These are phyloP conservation scores for Hanseniaspora sp. DNA, from an alignment of 1,139 yeast species.

Conservation along the genomic window DNA sequence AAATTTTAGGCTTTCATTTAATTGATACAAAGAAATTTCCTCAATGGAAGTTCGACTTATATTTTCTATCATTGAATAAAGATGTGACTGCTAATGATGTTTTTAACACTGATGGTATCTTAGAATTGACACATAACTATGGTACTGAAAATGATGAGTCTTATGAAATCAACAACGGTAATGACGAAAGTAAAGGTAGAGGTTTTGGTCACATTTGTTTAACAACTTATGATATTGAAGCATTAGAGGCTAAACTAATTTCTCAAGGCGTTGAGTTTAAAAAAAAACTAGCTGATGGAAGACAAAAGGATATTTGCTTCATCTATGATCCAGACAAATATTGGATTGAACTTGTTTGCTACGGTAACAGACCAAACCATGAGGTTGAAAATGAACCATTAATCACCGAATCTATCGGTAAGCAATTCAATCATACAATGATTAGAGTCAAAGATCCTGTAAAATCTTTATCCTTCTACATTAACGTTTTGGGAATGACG, in stretches of 20 bases:
- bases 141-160: conserved; percentile 55
- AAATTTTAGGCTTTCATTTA: conserved; percentile 63
- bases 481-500: conserved; percentile 69
- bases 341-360: conserved; percentile 84
- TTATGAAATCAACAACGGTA: conserved; percentile 65
- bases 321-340: conserved; percentile 92
- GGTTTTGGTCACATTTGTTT: conserved; percentile 94
- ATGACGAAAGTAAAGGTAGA: conserved; percentile 57
- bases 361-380: conserved; percentile 32
- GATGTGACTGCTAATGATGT: conserved; percentile 31
- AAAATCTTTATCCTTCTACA: conserved; percentile 65
- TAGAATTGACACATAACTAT: conserved; percentile 75
- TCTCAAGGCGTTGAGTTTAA: conserved; percentile 60
- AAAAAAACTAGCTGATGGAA: conserved; percentile 76
- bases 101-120: conserved; percentile 56
- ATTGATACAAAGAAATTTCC: conserved; percentile 45
- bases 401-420: conserved; percentile 34
- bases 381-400: conserved; percentile 31
- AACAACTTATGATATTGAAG: conserved; percentile 68
- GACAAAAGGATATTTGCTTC: conserved; percentile 87
- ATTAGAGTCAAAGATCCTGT: conserved; percentile 78
- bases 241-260: conserved; percentile 47
- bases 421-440: conserved; percentile 83
- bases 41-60: conserved; percentile 50
- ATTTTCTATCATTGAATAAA: conserved; percentile 50